These are phyloP conservation scores for Nicotiana undulata DNA, from an alignment of 257 asterid genomes.

Conservation along the genomic window DNA sequence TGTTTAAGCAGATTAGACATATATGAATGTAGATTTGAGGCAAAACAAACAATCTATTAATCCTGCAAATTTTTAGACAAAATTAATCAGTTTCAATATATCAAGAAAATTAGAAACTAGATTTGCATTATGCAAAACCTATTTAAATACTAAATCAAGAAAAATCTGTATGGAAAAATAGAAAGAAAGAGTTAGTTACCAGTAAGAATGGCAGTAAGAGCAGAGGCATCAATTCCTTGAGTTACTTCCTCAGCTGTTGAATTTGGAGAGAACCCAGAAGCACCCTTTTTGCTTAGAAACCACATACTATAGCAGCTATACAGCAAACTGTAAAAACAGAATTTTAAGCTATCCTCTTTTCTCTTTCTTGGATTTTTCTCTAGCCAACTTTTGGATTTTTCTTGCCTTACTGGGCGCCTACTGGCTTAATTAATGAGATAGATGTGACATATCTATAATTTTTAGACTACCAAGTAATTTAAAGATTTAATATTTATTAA, in stretches of 20 bases:
- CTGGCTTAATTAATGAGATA: too few species aligned
- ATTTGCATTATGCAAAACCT: not conserved
- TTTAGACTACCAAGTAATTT: too few species aligned
- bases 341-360: not conserved
- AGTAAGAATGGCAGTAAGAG: constrained; percentile 5
- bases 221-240: not conserved
- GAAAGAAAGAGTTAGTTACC: not conserved
- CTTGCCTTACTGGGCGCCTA: too few species aligned
- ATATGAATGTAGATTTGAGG: not conserved
- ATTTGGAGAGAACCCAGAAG: not conserved
- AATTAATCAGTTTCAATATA: not conserved
- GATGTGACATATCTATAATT: too few species aligned
- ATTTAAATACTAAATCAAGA: not conserved
- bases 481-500: too few species aligned
- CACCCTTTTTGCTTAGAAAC: not conserved
- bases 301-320: not conserved
- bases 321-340: not conserved
- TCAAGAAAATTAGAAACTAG: not conserved
- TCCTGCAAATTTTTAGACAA: too few species aligned
- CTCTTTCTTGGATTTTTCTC: not conserved
- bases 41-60: not conserved
- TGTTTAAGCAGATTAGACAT: not conserved
- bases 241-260: constrained; percentile 9
- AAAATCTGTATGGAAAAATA: too few species aligned
- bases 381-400: not conserved